Conservation (phyloP, 2,329 filamentous ascomycete species). For the Coleophoma cylindrospora region DNA sequence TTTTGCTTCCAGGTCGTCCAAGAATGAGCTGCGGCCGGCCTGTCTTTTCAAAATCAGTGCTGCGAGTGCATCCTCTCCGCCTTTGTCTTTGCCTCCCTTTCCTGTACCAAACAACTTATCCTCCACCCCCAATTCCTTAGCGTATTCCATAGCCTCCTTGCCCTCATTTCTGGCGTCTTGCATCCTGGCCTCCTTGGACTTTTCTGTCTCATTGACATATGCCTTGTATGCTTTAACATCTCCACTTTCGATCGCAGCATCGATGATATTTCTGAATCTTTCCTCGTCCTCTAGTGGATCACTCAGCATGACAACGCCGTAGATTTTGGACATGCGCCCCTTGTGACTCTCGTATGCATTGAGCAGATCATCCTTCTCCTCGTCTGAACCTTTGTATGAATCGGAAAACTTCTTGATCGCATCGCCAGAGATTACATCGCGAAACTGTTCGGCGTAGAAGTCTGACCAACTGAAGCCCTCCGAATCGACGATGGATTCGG, state of each 20-base stretch:
- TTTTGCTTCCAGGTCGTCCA: slow-evolving; percentile 73
- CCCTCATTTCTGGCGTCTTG: slow-evolving; percentile 63
- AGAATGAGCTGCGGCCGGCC: slow-evolving; percentile 56
- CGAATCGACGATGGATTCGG: slow-evolving; percentile 74
- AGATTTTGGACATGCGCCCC: slow-evolving; percentile 74
- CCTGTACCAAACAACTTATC: slow-evolving; percentile 59
- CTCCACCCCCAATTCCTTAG: slow-evolving; percentile 69
- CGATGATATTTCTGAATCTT: slow-evolving; percentile 75
- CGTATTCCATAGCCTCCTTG: slow-evolving; percentile 68
- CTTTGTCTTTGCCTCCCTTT: slow-evolving; percentile 33
- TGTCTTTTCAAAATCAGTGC: slow-evolving; percentile 72
- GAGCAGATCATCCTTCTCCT: slow-evolving; percentile 77
- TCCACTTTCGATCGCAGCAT: slow-evolving; percentile 68
- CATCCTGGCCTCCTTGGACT: slow-evolving; percentile 51
- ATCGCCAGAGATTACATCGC: slow-evolving; percentile 67
- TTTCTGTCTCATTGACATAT: slow-evolving; percentile 71
- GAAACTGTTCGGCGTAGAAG: slow-evolving; percentile 83
- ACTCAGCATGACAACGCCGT: slow-evolving; percentile 82
- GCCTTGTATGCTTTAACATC: slow-evolving; percentile 61
- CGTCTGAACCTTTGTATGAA: slow-evolving; percentile 79
- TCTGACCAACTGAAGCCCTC: slow-evolving; percentile 82
- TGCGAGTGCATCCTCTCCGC: slow-evolving; percentile 51
- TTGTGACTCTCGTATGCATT: slow-evolving; percentile 66
- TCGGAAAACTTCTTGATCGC: slow-evolving; percentile 71
- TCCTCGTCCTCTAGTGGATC: slow-evolving; percentile 80